Evolutionary conservation across 257 asterid species (phyloP).

Genomic region (Rhazya stricta): DNA sequence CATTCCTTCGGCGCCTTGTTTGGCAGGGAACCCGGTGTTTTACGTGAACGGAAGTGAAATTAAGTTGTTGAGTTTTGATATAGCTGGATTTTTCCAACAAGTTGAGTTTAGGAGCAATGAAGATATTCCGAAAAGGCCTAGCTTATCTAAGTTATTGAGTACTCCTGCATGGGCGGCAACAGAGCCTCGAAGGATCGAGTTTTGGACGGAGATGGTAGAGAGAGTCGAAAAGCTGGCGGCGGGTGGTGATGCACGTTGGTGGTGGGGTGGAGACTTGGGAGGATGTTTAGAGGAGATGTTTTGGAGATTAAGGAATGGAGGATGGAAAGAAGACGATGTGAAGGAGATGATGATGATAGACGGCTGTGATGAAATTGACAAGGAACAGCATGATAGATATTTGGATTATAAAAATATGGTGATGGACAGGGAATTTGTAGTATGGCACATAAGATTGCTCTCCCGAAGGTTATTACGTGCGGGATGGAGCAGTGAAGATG

Average conservation of each 20-base stretch:
- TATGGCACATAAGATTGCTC: constrained; percentile 41
- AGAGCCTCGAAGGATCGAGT: constrained; percentile 58
- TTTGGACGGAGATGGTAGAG: constrained; percentile 63
- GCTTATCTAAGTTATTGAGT: constrained; percentile 19
- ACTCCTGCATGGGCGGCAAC: constrained; percentile 98
- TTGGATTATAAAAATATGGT: background rate
- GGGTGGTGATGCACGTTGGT: constrained; percentile 23
- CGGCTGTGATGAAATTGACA: constrained; percentile 28
- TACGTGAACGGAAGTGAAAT: constrained; percentile 60
- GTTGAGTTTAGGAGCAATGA: constrained; percentile 36
- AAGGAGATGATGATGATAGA: constrained; percentile 88
- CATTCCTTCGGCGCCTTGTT: constrained; percentile 54
- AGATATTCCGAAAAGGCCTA: constrained; percentile 25
- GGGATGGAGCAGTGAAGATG: constrained; percentile 88
- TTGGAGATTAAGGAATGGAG: constrained; percentile 61
- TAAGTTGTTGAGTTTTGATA: constrained; percentile 63
- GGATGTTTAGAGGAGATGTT: constrained; percentile 55
- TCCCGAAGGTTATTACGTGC: constrained; percentile 52
- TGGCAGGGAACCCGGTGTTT: constrained; percentile 84
- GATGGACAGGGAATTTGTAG: constrained; percentile 22
- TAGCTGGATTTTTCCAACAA: constrained; percentile 60
- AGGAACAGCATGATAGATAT: background rate
- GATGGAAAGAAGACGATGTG: constrained; percentile 90
- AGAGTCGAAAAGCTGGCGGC: constrained; percentile 20
- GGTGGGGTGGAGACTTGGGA: constrained; percentile 66